Percentiles rank a stretch among this genome's conserved stretches.
Conservation (phyloP, 805 yeast species). For the Saccharomyces eubayanus region DNA sequence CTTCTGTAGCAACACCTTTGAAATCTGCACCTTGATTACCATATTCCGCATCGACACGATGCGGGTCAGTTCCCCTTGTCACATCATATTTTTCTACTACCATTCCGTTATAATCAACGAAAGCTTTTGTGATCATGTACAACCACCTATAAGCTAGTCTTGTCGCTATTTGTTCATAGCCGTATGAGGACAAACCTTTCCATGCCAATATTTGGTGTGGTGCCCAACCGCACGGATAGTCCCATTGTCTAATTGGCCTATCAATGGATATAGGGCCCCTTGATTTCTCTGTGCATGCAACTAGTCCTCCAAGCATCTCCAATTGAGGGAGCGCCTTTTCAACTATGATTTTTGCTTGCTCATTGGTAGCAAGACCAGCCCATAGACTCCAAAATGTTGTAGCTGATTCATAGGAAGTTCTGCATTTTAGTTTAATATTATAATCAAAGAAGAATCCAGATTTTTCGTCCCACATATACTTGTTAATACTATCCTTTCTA, state of each 20-base stretch:
- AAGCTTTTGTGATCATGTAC: constrained; percentile 78
- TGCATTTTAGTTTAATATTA: constrained; percentile 48
- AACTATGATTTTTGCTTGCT: constrained; percentile 62
- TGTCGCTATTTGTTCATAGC: constrained; percentile 52
- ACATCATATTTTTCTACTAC: constrained; percentile 95
- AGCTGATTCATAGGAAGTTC: constrained; percentile 69
- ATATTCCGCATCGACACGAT: constrained; percentile 88
- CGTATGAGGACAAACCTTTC: constrained; percentile 74
- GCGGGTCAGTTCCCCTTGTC: constrained; percentile 73
- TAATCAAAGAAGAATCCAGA: constrained; percentile 79
- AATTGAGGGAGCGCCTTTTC: constrained; percentile 52
- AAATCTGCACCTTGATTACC: constrained; percentile 94
- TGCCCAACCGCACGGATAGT: constrained; percentile 97
- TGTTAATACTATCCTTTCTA: constrained; percentile 50
- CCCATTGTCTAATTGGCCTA: constrained; percentile 95
- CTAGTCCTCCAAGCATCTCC: constrained; percentile 85
- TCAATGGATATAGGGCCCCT: constrained; percentile 62
- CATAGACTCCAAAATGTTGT: constrained; percentile 90
- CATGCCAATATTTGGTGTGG: constrained; percentile 95
- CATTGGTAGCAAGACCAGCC: constrained; percentile 59
- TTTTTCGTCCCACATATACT: constrained; percentile 77
- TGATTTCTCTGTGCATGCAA: constrained; percentile 68
- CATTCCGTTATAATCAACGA: constrained; percentile 87
- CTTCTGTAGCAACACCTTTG: constrained; percentile 89
- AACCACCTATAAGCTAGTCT: constrained; percentile 83